Conservation (phyloP, 768 basidiomycete genomes). For the Chalciporus piperatus region DNA sequence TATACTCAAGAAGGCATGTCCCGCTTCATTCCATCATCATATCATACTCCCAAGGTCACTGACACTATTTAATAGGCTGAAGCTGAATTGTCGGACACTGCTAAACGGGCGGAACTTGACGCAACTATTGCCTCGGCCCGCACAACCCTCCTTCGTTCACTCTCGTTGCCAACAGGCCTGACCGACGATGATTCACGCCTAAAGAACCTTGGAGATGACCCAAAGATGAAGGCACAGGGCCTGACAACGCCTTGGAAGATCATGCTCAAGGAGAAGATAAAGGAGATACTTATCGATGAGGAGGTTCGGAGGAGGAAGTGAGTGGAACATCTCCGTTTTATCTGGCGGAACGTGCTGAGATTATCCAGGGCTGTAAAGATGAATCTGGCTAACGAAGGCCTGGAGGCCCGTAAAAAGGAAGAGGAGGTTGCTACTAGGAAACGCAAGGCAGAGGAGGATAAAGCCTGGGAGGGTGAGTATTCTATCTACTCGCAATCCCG, state of each 20-base stretch:
- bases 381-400: slow-evolving; percentile 87
- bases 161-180: slow-evolving; percentile 59
- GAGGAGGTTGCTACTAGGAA: slow-evolving; percentile 76
- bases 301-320: slow-evolving; percentile 83
- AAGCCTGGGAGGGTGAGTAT: slow-evolving; percentile 78
- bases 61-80: slow-evolving; percentile 57
- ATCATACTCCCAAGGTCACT: not conserved
- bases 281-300: slow-evolving; percentile 87
- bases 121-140: slow-evolving; percentile 78
- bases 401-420: slow-evolving; percentile 92
- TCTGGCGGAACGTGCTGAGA: slow-evolving; percentile 1
- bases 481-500: not conserved
- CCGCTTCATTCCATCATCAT: not conserved
- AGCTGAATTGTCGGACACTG: slow-evolving; percentile 74
- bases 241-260: slow-evolving; percentile 60
- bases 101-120: slow-evolving; percentile 78
- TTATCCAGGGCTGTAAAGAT: slow-evolving; percentile 78
- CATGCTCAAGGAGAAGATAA: slow-evolving; percentile 66
- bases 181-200: slow-evolving; percentile 59
- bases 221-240: slow-evolving; percentile 31
- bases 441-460: slow-evolving; percentile 87
- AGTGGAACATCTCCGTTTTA: slow-evolving; percentile 23
- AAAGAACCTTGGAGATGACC: slow-evolving; percentile 39
- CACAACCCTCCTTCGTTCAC: slow-evolving; percentile 56
- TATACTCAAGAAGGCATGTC: slow-evolving; percentile 80